Conservation (phyloP, 441 rosid species). For the Isatis lusitanica region DNA sequence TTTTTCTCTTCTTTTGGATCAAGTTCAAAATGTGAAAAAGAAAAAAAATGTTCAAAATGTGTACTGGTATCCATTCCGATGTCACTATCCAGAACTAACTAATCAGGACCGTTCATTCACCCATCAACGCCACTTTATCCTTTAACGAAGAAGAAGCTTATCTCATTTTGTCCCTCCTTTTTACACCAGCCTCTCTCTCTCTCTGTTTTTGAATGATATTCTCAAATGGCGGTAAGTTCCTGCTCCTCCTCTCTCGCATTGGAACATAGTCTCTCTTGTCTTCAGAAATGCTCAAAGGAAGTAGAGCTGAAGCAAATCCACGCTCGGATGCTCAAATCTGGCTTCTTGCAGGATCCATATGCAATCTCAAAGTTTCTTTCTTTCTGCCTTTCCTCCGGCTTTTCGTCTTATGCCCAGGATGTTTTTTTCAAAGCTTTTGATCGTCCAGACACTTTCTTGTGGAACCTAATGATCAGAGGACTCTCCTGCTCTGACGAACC, state of each 20-base stretch:
- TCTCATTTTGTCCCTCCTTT: not conserved
- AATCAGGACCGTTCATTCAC: constrained; percentile 8
- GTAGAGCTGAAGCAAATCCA: constrained; percentile 54
- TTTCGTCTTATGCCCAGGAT: constrained; percentile 44
- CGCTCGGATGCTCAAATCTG: constrained; percentile 52
- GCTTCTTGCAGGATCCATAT: constrained; percentile 36
- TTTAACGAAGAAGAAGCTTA: constrained; percentile 8
- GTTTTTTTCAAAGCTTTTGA: constrained; percentile 37
- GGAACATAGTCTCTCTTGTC: constrained; percentile 39
- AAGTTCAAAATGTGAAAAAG: not conserved
- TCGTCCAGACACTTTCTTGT: constrained; percentile 49
- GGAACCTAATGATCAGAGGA: constrained; percentile 61
- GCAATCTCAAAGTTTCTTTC: constrained; percentile 48
- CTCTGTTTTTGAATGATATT: constrained; percentile 2
- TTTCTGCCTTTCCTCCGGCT: constrained; percentile 38
- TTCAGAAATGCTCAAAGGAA: constrained; percentile 52
- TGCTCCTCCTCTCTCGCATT: constrained; percentile 23
- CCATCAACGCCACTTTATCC: constrained; percentile 9
- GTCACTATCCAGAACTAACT: not conserved
- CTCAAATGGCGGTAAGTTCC: constrained; percentile 19
- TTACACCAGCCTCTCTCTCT: not conserved
- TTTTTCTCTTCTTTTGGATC: too few species aligned
- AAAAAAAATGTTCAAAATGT: not conserved
- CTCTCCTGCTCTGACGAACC: constrained; percentile 43
- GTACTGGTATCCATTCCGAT: not conserved